Base-by-base conservation (phyloP, 345 rosid genomes). In the Noccaea bulbosa region DNA sequence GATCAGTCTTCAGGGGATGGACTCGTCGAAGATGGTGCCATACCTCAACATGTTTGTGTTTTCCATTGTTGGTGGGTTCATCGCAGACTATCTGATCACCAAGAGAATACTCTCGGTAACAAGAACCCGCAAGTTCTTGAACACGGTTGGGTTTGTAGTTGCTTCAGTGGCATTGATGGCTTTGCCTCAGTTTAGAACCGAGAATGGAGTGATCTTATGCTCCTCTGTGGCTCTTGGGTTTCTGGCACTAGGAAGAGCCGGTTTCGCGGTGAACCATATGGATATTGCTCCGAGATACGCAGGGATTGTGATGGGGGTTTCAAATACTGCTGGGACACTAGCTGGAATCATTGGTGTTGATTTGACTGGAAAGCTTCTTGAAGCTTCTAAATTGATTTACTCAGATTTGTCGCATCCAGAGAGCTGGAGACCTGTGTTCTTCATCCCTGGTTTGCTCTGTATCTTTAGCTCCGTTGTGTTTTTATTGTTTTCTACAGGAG, bases 231-330 rank as follows among this genome's bases (percentile, higher is more conserved):
- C 95, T 54, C 95, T 94, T 45, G 98, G 98, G 44, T 94, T 85
- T 76, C 72, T 94, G 73, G 99, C 99, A 8, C 68, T 94, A 22
- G 96, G 97, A 39, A 85, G 97, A 74, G 94, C 99, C n/a, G 99
- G 99, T 22, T 91, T 94, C 70, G 99, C 99, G 0, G 96, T 94
- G 68, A 94, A 94, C 80, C 99, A 91, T 78, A 91, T 94, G 98
- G 99, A 94, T 74, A 94, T 94, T 64, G 95, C 99, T 46, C 99
- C 99, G 1, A 82, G 88, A 78, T 91, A 94, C 55, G 99, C 99
- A 0, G 96, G 99, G 50, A 91, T 91, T 22, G 91, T 91, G 52
- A 94, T 94, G 99, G 96, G 96, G 16, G 95, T 94, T 75, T 94
- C 99, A 2, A 94, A 94, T 70, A 94, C 99, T 6, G 99, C 98